Conservation (phyloP, 768 basidiomycete genomes). For the Lentinula detonsa region DNA sequence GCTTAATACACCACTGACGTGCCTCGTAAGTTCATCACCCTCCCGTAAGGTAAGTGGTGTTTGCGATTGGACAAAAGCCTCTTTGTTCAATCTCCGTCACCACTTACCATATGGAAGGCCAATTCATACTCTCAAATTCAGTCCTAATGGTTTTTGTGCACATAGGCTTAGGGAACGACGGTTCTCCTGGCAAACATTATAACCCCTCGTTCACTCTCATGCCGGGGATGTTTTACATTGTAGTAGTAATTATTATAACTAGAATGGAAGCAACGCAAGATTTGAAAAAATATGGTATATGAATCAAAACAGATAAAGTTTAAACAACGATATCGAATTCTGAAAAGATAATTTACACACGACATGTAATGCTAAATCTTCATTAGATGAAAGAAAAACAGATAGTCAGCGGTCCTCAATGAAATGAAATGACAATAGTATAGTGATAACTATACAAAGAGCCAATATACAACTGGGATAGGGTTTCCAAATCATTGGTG, state of each 20-base stretch:
- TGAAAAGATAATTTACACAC: background rate
- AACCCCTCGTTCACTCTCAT: too few relatives aligned
- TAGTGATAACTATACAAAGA: too few relatives aligned
- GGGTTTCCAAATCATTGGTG: background rate
- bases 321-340: background rate
- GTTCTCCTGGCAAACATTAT: background rate
- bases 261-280: background rate
- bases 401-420: too few relatives aligned
- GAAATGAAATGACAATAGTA: background rate
- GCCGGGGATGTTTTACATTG: background rate
- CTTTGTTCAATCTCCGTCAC: background rate
- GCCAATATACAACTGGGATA: too few relatives aligned
- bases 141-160: too few relatives aligned
- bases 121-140: too few relatives aligned
- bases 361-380: background rate
- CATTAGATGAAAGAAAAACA: background rate
- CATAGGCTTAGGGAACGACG: too few relatives aligned
- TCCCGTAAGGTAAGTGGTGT: background rate
- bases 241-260: background rate
- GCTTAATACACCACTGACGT: too few relatives aligned
- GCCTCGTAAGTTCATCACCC: background rate
- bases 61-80: background rate
- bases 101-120: background rate
- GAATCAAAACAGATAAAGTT: too few relatives aligned
- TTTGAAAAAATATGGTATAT: background rate